Percentiles rank a stretch among this genome's conserved stretches.
Evolutionary conservation across 164 flowering plant genomes (phyloP).

Genomic region (Cinnamomum micranthum): DNA sequence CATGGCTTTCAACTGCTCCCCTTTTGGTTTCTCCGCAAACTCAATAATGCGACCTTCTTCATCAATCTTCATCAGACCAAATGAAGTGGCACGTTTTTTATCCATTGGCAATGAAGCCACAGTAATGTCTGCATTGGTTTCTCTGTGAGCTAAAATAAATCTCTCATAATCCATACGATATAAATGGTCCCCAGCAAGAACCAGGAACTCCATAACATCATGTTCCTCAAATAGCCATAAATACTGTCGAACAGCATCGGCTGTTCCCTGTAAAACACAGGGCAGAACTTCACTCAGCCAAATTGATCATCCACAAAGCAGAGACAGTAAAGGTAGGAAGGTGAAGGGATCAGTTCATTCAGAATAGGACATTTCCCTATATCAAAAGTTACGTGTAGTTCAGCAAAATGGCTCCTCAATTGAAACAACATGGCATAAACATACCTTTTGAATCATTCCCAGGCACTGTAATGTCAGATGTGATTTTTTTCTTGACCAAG

Average conservation of each 20-base stretch:
- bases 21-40: constrained; percentile 83
- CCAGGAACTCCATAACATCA: constrained; percentile 68
- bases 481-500: no score
- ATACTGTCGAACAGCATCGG: constrained; percentile 97
- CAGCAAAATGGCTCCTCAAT: no score
- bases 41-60: constrained; percentile 84
- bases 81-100: constrained; percentile 78
- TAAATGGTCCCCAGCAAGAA: constrained; percentile 96
- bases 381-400: no score
- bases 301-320: no score
- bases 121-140: constrained; percentile 95
- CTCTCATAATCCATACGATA: constrained; percentile 95
- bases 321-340: no score
- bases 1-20: constrained; percentile 86
- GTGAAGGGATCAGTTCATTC: no score
- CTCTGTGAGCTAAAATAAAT: constrained; percentile 91
- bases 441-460: no score
- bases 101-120: constrained; percentile 94
- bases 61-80: constrained; percentile 92
- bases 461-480: no score
- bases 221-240: constrained; percentile 97
- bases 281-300: no score
- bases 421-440: no score
- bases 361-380: no score
- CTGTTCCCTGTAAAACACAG: constrained; percentile 65